A percentile compares a stretch with the other conserved stretches of the same genome.
Evolutionary conservation across 148 eudicot genomes (phyloP).

Genomic region (Fagopyrum tataricum): DNA sequence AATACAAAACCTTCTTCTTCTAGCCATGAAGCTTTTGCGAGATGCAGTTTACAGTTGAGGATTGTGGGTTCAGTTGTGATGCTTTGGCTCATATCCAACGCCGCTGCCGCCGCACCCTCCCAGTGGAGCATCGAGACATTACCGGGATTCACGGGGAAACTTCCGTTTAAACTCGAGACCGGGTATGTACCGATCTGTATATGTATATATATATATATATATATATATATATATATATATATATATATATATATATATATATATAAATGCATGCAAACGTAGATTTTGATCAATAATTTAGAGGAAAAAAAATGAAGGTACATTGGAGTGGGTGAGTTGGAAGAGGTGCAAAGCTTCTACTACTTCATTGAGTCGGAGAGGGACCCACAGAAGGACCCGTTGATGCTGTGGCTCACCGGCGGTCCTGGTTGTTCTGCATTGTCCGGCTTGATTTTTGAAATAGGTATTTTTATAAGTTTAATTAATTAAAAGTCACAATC

Average conservation of each 20-base stretch:
- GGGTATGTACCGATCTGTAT: background rate
- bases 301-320: background rate
- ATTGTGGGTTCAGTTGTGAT: background rate
- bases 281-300: no score
- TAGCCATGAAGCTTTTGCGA: background rate
- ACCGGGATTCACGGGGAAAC: background rate
- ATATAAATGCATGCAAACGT: no score
- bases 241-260: no score
- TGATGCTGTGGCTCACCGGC: constrained; percentile 9
- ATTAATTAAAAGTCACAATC: no score
- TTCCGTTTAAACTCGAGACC: background rate
- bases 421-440: constrained; percentile 10
- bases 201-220: no score
- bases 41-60: background rate
- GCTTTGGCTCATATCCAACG: background rate
- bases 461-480: background rate
- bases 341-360: constrained; percentile 9
- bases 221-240: no score
- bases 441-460: constrained; percentile 1
- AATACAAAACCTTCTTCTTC: background rate
- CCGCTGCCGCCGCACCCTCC: background rate
- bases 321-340: background rate
- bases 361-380: constrained; percentile 10
- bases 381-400: background rate
- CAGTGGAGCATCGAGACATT: background rate